phyloP scores from a whole-genome alignment of 2,329 filamentous ascomycete genomes.

The Fusarium falciforme region DNA sequence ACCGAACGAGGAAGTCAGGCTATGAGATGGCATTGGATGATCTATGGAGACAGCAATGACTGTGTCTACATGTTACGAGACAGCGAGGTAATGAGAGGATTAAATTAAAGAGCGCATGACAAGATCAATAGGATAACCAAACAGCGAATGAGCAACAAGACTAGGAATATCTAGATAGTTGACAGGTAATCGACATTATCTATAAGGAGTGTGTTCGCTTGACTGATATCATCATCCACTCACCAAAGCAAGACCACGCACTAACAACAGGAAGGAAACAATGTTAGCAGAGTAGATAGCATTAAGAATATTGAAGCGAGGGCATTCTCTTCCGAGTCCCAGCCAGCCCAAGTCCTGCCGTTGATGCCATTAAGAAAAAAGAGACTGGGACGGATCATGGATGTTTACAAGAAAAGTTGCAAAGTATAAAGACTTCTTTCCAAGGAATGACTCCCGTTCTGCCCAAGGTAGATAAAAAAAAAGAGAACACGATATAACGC shows the following conservation, averaged over 20 bases:
- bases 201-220: neutral
- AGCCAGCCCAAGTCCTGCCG: conserved; percentile 20
- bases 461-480: conserved; percentile 22
- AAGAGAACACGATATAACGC: conserved; percentile 31
- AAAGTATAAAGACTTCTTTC: conserved; percentile 34
- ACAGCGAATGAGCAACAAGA: neutral
- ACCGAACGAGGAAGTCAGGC: neutral
- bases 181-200: neutral
- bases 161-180: conserved; percentile 1
- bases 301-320: conserved; percentile 23
- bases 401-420: conserved; percentile 33
- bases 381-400: conserved; percentile 14
- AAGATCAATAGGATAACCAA: neutral
- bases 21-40: neutral
- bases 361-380: conserved; percentile 38
- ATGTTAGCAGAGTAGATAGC: conserved; percentile 8
- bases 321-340: conserved; percentile 18
- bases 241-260: neutral
- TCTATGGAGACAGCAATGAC: neutral
- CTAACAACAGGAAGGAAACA: neutral
- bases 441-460: conserved; percentile 40
- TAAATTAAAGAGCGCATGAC: neutral
- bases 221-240: neutral
- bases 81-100: neutral
- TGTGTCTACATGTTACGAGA: neutral